Evolutionary conservation across 352 stramenopile genomes (phyloP).

Genomic region (Phytophthora parvispora): DNA sequence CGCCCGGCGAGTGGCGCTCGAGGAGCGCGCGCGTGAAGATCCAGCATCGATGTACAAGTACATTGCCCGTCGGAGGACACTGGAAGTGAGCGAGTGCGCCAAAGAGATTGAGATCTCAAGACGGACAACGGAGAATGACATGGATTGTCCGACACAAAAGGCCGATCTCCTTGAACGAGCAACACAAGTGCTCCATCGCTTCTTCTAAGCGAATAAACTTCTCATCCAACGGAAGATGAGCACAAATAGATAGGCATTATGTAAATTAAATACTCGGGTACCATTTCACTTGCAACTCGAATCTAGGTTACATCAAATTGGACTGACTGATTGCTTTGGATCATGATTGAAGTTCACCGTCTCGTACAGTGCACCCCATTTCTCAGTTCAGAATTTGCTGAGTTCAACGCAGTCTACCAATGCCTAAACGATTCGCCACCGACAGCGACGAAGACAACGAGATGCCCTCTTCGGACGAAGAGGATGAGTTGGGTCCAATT

Average conservation of each 20-base stretch:
- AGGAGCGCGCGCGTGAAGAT: constrained; percentile 32
- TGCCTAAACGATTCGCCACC: not conserved
- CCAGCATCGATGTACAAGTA: constrained; percentile 38
- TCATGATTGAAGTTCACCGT: not conserved
- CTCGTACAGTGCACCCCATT: too few species aligned
- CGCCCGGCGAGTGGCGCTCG: constrained; percentile 32
- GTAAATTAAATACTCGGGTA: constrained; percentile 12
- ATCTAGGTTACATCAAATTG: too few species aligned
- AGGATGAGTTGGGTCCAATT: not conserved
- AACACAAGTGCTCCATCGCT: constrained; percentile 18
- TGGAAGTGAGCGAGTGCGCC: constrained; percentile 3
- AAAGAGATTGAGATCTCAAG: constrained; percentile 30
- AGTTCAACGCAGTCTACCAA: not conserved
- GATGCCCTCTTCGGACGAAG: not conserved
- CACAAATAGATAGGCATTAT: not conserved
- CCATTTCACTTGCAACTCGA: too few species aligned
- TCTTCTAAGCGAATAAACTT: constrained; percentile 14
- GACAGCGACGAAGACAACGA: not conserved
- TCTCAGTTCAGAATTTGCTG: not conserved
- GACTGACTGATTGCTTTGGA: not conserved
- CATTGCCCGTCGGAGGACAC: constrained; percentile 3
- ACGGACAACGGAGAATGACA: constrained; percentile 4
- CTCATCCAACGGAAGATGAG: constrained; percentile 27
- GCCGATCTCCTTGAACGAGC: constrained; percentile 20
- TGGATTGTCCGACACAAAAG: constrained; percentile 1